Conservation (phyloP, 2,329 filamentous ascomycete genomes). For the Alternaria sp. region DNA sequence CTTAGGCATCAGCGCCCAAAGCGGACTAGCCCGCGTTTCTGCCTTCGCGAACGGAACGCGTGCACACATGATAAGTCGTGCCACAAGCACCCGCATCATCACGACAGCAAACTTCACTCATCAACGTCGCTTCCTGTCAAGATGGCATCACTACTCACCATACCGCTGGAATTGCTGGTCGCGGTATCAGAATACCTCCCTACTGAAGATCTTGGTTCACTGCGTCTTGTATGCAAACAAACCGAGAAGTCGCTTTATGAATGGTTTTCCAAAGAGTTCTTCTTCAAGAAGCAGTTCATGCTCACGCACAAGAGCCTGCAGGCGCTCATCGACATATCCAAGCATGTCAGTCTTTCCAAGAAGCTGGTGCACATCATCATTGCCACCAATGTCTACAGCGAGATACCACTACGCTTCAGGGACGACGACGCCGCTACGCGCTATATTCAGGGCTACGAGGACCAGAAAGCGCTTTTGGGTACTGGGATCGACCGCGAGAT, state of each 20-base stretch:
- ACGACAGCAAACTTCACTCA: not conserved
- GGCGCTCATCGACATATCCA: constrained; percentile 54
- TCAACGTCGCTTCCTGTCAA: not conserved
- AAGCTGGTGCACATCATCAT: constrained; percentile 60
- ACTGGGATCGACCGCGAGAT: constrained; percentile 60
- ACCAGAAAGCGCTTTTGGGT: constrained; percentile 36
- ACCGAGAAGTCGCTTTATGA: constrained; percentile 62
- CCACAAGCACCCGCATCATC: not conserved
- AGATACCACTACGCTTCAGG: constrained; percentile 19
- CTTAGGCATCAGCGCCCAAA: constrained; percentile 21
- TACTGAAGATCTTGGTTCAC: constrained; percentile 61
- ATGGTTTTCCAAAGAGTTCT: constrained; percentile 67
- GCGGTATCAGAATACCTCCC: constrained; percentile 60
- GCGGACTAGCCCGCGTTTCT: constrained; percentile 14
- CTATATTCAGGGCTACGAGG: constrained; percentile 28
- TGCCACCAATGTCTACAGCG: constrained; percentile 47
- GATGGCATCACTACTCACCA: constrained; percentile 34
- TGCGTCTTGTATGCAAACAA: constrained; percentile 63
- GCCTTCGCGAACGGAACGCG: constrained; percentile 24
- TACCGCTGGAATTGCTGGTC: constrained; percentile 65
- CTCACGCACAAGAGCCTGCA: constrained; percentile 63
- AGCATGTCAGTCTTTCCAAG: constrained; percentile 46
- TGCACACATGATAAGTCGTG: constrained; percentile 15
- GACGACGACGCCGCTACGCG: constrained; percentile 14
- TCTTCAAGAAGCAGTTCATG: constrained; percentile 71